A percentile compares a stretch with the other conserved stretches of the same genome.
Conservation (phyloP, 2,329 filamentous ascomycete genomes). For the Fusarium sp. region DNA sequence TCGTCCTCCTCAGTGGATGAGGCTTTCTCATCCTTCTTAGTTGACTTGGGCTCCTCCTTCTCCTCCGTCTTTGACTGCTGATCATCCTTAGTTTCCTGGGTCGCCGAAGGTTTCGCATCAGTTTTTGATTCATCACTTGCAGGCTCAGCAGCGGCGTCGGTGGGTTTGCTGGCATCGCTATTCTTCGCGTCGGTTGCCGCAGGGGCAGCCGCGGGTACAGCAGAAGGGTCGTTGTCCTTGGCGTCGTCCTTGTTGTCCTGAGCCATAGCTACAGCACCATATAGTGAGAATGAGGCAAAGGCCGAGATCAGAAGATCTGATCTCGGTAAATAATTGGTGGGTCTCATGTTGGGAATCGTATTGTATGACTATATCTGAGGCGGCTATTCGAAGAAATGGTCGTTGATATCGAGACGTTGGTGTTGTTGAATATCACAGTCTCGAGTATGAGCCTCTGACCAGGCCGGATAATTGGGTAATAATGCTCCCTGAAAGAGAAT, state of each 20-base stretch:
- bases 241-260: constrained; percentile 46
- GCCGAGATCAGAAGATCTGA: constrained; percentile 49
- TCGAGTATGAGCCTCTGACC: not conserved
- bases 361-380: constrained; percentile 9
- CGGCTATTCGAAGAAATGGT: constrained; percentile 16
- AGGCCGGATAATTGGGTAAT: not conserved
- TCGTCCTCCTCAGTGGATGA: constrained; percentile 29
- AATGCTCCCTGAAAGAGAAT: not conserved
- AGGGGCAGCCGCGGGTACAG: constrained; percentile 23
- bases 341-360: constrained; percentile 47
- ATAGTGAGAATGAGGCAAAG: constrained; percentile 48
- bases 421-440: not conserved
- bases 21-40: constrained; percentile 23
- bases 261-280: constrained; percentile 52
- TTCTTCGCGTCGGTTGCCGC: constrained; percentile 40
- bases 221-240: constrained; percentile 33
- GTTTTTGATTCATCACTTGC: constrained; percentile 34
- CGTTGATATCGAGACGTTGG: constrained; percentile 1
- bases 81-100: constrained; percentile 26
- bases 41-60: constrained; percentile 24
- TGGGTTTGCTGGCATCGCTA: constrained; percentile 23
- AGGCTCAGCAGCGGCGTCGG: constrained; percentile 15
- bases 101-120: constrained; percentile 28
- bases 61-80: constrained; percentile 30
- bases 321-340: constrained; percentile 46